Base-by-base conservation (phyloP, 805 yeast species). In the Ogataea dorogensis region DNA sequence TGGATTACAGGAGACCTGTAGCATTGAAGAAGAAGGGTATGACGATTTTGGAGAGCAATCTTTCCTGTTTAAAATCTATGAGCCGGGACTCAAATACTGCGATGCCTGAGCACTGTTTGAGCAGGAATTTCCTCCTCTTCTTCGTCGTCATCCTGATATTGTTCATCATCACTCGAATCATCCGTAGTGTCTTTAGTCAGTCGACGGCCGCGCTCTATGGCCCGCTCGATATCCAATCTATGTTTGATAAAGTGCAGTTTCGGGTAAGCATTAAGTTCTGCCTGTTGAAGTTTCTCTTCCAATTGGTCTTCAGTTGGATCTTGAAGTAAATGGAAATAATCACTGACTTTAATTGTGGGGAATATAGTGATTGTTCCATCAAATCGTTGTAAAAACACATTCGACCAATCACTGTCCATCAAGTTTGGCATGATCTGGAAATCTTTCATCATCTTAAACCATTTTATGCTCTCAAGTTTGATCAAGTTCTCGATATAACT, bases 31-130 rank as follows among this genome's bases (percentile, higher is more conserved):
- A 41, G 60, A 68, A 4, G 97, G 96, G 0, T 64, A 61, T 37
- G 98, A 91, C 54, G 97, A 89, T 55, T 89, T 87, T 67, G 97
- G 97, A 0, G 70, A 68, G 19, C 79, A 79, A 36, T 55, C 66
- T 17, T 89, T 79, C 51, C 58, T 77, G 25, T 77, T 73, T 56
- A 74, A 70, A 42, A 51, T 55, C 36, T 59, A 44, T 26, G 41
- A 36, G 14, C 21, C 17, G n/a, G 23, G 14, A 26, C 17, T 24
- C 27, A 42, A 8, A 38, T 14, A 17, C 38, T 42, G 17, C 46
- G 36, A 15, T 42, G 40, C 28, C 43, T 34, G 11, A 38, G 23
- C 5, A 22, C 34, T 11, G 19, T 25, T 7, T 18, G 33, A 16
- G 11, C 11, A 12, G 2, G 28, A 2, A 16, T 14, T 21, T 23